These are phyloP conservation scores for Colletotrichum karsti DNA, from an alignment of 2,329 filamentous ascomycete species.

Conservation along the genomic window DNA sequence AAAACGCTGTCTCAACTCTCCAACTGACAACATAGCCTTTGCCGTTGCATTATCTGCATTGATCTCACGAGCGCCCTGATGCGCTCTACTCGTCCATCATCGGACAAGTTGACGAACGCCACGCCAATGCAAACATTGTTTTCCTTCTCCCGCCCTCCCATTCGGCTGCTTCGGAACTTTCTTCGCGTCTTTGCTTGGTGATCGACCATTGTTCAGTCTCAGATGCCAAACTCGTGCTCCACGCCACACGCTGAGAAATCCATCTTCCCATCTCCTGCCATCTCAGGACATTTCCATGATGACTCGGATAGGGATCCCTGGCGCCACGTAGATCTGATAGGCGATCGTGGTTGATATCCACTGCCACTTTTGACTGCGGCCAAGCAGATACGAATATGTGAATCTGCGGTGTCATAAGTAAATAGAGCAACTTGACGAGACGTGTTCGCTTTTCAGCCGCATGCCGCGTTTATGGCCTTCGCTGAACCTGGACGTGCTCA, in stretches of 20 bases:
- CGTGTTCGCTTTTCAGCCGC: not conserved
- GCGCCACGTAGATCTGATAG: no score
- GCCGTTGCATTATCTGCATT: slow-evolving; percentile 23
- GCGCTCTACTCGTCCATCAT: not conserved
- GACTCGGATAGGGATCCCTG: no score
- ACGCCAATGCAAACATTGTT: slow-evolving; percentile 23
- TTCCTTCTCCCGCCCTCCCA: slow-evolving; percentile 14
- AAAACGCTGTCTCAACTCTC: not conserved
- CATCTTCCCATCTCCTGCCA: no score
- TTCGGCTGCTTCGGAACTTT: slow-evolving; percentile 28
- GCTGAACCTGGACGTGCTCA: not conserved
- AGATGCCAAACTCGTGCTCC: slow-evolving; percentile 28
- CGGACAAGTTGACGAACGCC: slow-evolving; percentile 13
- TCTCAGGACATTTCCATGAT: no score
- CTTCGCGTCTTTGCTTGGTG: slow-evolving; percentile 19
- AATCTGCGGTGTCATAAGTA: no score
- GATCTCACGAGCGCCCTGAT: slow-evolving; percentile 2
- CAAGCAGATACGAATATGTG: no score
- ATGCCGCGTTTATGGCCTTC: not conserved
- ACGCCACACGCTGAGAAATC: not conserved
- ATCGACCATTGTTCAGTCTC: slow-evolving; percentile 27
- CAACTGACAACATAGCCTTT: slow-evolving; percentile 8
- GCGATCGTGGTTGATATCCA: no score
- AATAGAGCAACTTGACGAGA: not conserved
- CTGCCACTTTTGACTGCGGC: no score